A percentile compares a stretch with the other conserved stretches of the same genome.
Conservation (phyloP, 192 early-diverging fungal genomes). For the Coemansia sp. region DNA sequence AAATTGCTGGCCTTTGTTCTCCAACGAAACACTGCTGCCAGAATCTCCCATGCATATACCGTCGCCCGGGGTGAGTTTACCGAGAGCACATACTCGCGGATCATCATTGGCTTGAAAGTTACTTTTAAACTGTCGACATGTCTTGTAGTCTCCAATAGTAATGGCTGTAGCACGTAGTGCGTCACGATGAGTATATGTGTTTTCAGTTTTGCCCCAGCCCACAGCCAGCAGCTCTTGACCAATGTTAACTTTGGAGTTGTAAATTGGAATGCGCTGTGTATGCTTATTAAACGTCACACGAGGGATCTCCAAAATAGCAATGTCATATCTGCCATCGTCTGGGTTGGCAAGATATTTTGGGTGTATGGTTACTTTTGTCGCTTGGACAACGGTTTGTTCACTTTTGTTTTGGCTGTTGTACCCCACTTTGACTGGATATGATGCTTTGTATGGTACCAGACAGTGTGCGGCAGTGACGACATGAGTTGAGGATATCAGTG, state of each 20-base stretch:
- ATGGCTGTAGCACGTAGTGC: slow-evolving; percentile 6
- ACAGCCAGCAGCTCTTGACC: slow-evolving; percentile 14
- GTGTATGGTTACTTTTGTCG: slow-evolving; percentile 10
- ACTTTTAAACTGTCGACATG: slow-evolving; percentile 6
- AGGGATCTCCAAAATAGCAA: slow-evolving; percentile 17
- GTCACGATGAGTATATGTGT: neutral
- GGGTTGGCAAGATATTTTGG: neutral
- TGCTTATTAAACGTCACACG: neutral
- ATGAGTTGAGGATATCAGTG: slow-evolving; percentile 17
- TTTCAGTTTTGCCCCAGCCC: slow-evolving; percentile 16
- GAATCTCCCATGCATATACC: slow-evolving; percentile 18
- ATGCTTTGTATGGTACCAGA: slow-evolving; percentile 8
- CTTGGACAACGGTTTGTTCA: neutral
- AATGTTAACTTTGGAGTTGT: slow-evolving; percentile 2
- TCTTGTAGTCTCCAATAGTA: slow-evolving; percentile 4
- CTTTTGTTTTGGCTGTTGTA: slow-evolving; percentile 11
- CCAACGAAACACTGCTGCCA: slow-evolving; percentile 11
- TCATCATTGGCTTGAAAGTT: slow-evolving; percentile 10
- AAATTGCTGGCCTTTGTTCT: neutral
- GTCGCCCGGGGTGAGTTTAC: neutral
- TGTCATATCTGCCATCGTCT: slow-evolving; percentile 11
- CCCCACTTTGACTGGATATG: slow-evolving; percentile 5
- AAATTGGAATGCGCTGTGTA: slow-evolving; percentile 6
- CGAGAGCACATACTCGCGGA: slow-evolving; percentile 13
- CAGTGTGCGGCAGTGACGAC: slow-evolving; percentile 31